Evolutionary conservation across 176 grass and related monocot species (phyloP).

Genomic region (Raddia guianensis): DNA sequence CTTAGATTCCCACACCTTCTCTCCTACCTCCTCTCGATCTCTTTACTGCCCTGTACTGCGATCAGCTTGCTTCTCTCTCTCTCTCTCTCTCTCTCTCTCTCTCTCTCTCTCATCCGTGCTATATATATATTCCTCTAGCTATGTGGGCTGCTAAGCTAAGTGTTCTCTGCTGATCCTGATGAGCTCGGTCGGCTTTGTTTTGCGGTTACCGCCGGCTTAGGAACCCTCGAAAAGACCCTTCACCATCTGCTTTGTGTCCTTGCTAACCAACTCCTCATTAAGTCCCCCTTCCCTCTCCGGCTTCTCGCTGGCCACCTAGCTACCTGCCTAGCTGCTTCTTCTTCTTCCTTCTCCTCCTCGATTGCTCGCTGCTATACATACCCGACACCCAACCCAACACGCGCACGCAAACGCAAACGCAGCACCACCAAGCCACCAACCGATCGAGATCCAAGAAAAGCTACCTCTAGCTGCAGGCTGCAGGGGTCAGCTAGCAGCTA

Average conservation of each 20-base stretch:
- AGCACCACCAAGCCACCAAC: constrained; percentile 35
- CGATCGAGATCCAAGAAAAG: constrained; percentile 16
- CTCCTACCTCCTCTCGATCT: constrained; percentile 24
- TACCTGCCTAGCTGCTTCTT: constrained; percentile 15
- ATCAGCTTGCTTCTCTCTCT: neutral
- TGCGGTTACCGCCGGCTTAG: constrained; percentile 58
- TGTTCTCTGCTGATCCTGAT: neutral
- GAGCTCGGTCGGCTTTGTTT: constrained; percentile 37
- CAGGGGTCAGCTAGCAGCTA: too few relatives aligned
- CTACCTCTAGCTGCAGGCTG: neutral
- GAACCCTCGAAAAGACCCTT: constrained; percentile 88
- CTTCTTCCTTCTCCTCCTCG: neutral
- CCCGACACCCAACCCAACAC: constrained; percentile 33
- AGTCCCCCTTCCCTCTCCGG: constrained; percentile 57
- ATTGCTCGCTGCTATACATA: constrained; percentile 14
- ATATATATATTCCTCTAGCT: constrained; percentile 21
- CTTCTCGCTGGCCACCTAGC: neutral
- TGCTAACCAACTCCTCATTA: constrained; percentile 74
- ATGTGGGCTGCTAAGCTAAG: neutral
- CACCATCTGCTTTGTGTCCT: constrained; percentile 65
- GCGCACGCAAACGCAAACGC: neutral
- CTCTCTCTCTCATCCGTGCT: constrained; percentile 36
- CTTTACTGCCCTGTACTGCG: constrained; percentile 3
- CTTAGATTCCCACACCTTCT: constrained; percentile 43
- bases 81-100: constrained; percentile 29